Evolutionary conservation across 225 moss, liverwort and hornwort genomes (phyloP).

Genomic region (Polytrichum formosum): DNA sequence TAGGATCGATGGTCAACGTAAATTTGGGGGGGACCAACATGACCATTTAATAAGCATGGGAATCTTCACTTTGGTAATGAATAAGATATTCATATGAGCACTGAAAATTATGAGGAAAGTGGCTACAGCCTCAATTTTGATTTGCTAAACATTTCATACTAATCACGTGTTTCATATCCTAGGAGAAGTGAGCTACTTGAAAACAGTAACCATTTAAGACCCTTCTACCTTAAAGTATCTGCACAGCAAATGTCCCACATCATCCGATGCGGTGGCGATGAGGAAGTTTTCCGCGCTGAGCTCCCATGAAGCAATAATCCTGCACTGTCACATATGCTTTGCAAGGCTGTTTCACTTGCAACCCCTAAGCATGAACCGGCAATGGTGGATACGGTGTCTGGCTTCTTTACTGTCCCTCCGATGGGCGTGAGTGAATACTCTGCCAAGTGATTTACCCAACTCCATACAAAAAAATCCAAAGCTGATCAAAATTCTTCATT

Average conservation of each 20-base stretch:
- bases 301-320: constrained; percentile 63
- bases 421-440: constrained; percentile 54
- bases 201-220: no score
- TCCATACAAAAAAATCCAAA: not conserved
- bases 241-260: constrained; percentile 53
- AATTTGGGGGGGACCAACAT: no score
- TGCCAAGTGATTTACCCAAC: constrained; percentile 47
- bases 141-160: no score
- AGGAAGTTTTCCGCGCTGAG: constrained; percentile 34
- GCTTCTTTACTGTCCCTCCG: constrained; percentile 35
- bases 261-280: constrained; percentile 43
- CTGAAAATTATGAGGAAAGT: no score
- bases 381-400: constrained; percentile 53
- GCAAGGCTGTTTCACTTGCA: constrained; percentile 63
- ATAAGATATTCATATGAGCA: no score
- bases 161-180: no score
- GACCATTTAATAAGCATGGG: no score
- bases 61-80: no score
- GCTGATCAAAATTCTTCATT: no score
- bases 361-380: constrained; percentile 52
- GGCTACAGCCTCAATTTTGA: no score
- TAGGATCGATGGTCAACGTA: no score
- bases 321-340: constrained; percentile 49
- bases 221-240: constrained; percentile 25
- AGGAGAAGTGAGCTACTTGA: no score